Conservation (phyloP, 257 asterid species). For the Forsythia suspensa region DNA sequence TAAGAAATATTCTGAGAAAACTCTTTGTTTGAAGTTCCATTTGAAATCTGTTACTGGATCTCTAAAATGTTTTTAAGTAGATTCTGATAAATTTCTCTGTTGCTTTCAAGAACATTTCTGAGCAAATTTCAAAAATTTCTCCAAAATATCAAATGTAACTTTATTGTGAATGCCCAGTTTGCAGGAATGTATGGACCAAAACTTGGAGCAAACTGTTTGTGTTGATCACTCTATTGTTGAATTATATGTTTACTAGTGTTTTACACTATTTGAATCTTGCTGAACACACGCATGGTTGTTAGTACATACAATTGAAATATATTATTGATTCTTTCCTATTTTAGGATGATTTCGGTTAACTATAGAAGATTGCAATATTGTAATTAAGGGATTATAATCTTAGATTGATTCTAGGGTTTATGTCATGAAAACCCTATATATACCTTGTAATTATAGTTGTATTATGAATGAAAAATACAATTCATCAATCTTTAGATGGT, state of each 20-base stretch:
- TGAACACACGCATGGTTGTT: constrained; percentile 56
- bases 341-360: too few relatives aligned
- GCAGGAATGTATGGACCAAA: neutral
- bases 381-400: too few relatives aligned
- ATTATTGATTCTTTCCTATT: too few relatives aligned
- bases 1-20: neutral
- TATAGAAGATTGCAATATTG: too few relatives aligned
- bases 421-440: too few relatives aligned
- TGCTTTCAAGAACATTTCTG: neutral
- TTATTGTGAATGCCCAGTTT: neutral
- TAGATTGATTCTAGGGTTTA: too few relatives aligned
- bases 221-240: neutral
- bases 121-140: neutral
- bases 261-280: constrained; percentile 10
- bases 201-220: neutral
- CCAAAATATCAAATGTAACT: neutral
- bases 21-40: neutral
- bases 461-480: too few relatives aligned
- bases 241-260: neutral
- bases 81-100: neutral
- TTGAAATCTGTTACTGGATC: neutral
- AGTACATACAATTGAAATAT: constrained; percentile 32
- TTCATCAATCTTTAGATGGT: too few relatives aligned
- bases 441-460: too few relatives aligned
- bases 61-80: neutral